phyloP scores from a whole-genome alignment of 2,329 filamentous ascomycete genomes.

The Lanzia echinophila region DNA sequence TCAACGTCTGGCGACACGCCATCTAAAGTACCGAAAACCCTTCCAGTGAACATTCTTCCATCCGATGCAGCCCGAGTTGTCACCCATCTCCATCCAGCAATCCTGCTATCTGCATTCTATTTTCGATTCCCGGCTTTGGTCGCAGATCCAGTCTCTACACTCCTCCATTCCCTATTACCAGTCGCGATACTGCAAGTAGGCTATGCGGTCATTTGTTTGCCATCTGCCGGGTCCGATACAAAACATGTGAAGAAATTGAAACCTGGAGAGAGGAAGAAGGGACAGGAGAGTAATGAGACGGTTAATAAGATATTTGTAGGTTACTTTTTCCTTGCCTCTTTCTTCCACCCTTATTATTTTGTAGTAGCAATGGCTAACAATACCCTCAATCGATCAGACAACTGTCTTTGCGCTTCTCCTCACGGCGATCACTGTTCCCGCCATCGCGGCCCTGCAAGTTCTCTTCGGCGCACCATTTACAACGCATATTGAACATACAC shows the following conservation, averaged over 20 bases:
- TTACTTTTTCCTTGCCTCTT: too few species aligned
- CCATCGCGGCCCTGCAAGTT: constrained; percentile 53
- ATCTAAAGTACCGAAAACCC: constrained; percentile 13
- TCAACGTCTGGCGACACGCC: too few species aligned
- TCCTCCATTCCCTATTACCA: constrained; percentile 54
- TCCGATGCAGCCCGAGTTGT: constrained; percentile 42
- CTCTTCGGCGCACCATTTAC: constrained; percentile 90
- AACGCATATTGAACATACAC: constrained; percentile 70
- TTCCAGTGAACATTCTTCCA: constrained; percentile 28
- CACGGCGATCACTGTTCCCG: constrained; percentile 40
- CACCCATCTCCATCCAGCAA: constrained; percentile 59
- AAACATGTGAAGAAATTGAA: constrained; percentile 44
- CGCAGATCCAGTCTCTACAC: constrained; percentile 57
- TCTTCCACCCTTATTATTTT: background rate
- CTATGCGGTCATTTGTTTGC: constrained; percentile 58
- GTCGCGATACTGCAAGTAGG: constrained; percentile 57
- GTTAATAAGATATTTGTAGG: constrained; percentile 17
- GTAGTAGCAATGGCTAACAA: background rate
- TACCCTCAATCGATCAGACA: background rate
- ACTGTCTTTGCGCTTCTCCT: constrained; percentile 61
- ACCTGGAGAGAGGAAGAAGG: constrained; percentile 49
- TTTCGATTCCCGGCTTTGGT: constrained; percentile 62
- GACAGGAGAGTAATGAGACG: constrained; percentile 14
- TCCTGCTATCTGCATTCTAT: constrained; percentile 59
- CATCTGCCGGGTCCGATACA: constrained; percentile 46